A percentile compares a stretch with the other conserved stretches of the same genome.
Evolutionary conservation across 768 basidiomycete species (phyloP).

Genomic region (Auriscalpium vulgare): DNA sequence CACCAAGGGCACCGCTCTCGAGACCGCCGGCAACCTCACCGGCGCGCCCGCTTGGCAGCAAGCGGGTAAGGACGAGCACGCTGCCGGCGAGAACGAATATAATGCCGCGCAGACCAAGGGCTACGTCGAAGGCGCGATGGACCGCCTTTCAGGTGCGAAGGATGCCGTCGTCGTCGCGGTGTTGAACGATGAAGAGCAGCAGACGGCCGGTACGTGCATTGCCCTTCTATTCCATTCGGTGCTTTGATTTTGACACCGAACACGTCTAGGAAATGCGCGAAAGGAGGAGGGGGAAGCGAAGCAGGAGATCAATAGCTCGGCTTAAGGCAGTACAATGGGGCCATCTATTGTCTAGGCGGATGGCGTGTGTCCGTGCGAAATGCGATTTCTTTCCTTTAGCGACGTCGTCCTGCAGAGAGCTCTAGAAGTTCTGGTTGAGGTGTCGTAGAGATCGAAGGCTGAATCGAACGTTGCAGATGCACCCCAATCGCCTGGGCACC

Average conservation of each 20-base stretch:
- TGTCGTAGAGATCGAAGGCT: too few relatives aligned
- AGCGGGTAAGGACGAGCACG: constrained; percentile 46
- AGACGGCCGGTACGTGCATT: constrained; percentile 30
- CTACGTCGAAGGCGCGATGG: constrained; percentile 39
- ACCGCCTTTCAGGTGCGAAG: constrained; percentile 40
- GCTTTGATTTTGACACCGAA: constrained; percentile 10
- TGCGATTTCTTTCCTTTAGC: too few relatives aligned
- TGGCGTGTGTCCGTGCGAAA: too few relatives aligned
- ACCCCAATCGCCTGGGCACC: too few relatives aligned
- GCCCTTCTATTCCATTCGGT: not conserved
- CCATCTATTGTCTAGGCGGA: too few relatives aligned
- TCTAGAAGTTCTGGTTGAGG: too few relatives aligned
- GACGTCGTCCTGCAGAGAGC: too few relatives aligned
- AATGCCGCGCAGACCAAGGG: constrained; percentile 42
- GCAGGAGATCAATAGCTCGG: constrained; percentile 36
- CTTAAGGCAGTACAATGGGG: not conserved
- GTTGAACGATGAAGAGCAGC: constrained; percentile 40
- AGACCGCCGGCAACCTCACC: constrained; percentile 38
- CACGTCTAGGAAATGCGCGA: constrained; percentile 34
- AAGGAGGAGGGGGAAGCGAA: constrained; percentile 42
- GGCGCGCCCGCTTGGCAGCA: constrained; percentile 37
- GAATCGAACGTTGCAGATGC: too few relatives aligned
- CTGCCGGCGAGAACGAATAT: constrained; percentile 41
- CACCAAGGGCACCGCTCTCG: constrained; percentile 19
- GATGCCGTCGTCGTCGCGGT: constrained; percentile 43